These are phyloP conservation scores for Tricholomella constricta DNA, from an alignment of 768 basidiomycete species.

Conservation along the genomic window DNA sequence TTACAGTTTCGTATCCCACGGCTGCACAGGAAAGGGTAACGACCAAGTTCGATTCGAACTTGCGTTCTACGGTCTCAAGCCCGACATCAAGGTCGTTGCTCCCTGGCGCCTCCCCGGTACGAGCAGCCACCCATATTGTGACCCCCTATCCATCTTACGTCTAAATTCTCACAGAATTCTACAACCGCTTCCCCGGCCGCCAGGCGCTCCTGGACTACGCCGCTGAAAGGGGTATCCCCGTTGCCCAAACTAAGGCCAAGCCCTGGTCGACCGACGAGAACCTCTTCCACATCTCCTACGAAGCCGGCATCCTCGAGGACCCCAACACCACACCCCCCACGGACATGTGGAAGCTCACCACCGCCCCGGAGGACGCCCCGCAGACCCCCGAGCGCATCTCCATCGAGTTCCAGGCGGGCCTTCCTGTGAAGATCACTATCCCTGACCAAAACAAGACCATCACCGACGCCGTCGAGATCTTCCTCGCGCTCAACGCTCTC, in stretches of 20 bases:
- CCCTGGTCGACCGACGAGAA: constrained; percentile 99
- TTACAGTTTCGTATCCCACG: constrained; percentile 89
- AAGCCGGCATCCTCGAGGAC: constrained; percentile 98
- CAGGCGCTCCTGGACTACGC: constrained; percentile 92
- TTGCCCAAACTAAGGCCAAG: constrained; percentile 92
- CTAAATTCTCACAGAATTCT: constrained; percentile 66
- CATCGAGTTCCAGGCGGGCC: constrained; percentile 85
- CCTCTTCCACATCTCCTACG: constrained; percentile 99
- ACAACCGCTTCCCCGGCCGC: constrained; percentile 95
- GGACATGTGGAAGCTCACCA: constrained; percentile 99
- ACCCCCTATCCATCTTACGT: neutral
- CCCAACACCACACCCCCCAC: constrained; percentile 90
- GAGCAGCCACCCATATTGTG: constrained; percentile 15
- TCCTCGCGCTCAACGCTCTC: constrained; percentile 86
- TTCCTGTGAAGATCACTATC: constrained; percentile 82
- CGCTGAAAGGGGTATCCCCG: constrained; percentile 84
- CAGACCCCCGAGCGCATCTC: constrained; percentile 72
- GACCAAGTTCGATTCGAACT: constrained; percentile 99
- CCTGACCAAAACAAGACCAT: constrained; percentile 56
- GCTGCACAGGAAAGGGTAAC: constrained; percentile 99
- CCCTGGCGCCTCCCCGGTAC: constrained; percentile 95
- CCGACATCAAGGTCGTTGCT: constrained; percentile 98
- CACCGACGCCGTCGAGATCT: constrained; percentile 95
- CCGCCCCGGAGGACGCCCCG: constrained; percentile 81
- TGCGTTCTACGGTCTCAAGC: constrained; percentile 97